These are phyloP conservation scores for Wickerhamomyces chambardii DNA, from an alignment of 805 yeast genomes.

Conservation along the genomic window DNA sequence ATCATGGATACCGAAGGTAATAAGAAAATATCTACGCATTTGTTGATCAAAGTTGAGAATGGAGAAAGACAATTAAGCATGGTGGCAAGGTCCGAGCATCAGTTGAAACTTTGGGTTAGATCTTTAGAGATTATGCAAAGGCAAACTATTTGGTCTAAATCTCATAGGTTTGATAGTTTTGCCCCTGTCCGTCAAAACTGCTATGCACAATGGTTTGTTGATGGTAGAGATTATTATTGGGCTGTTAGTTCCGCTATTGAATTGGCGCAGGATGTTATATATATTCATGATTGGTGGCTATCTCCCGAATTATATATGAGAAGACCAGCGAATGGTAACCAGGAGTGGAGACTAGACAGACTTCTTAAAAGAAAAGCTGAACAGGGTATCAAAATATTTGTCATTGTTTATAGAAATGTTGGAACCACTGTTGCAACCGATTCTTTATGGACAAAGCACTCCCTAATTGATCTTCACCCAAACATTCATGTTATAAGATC, in stretches of 20 bases:
- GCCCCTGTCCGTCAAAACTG: conserved; percentile 86
- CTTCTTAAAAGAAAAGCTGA: conserved; percentile 83
- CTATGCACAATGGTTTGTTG: conserved; percentile 95
- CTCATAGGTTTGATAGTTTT: conserved; percentile 77
- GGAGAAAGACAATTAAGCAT: conserved; percentile 72
- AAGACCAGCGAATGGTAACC: conserved; percentile 93
- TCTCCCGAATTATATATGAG: conserved; percentile 90
- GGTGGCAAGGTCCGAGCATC: conserved; percentile 56
- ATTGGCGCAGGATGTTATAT: conserved; percentile 89
- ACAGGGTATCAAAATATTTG: conserved; percentile 89
- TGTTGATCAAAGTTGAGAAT: conserved; percentile 53
- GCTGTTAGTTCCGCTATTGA: conserved; percentile 87
- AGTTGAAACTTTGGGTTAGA: conserved; percentile 65
- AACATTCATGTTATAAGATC: conserved; percentile 89
- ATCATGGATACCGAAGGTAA: conserved; percentile 14
- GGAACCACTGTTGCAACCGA: conserved; percentile 91
- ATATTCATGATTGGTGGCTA: conserved; percentile 98
- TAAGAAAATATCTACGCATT: conserved; percentile 41
- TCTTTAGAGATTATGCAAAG: conserved; percentile 64
- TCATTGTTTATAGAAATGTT: conserved; percentile 88
- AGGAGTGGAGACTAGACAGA: conserved; percentile 88
- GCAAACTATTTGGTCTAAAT: conserved; percentile 62
- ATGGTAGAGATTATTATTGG: conserved; percentile 95
- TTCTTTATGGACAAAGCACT: conserved; percentile 90
- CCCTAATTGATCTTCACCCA: conserved; percentile 74